A percentile compares a stretch with the other conserved stretches of the same genome.
phyloP scores from a whole-genome alignment of 2,329 filamentous ascomycete species.

The Fonsecaea erecta region DNA sequence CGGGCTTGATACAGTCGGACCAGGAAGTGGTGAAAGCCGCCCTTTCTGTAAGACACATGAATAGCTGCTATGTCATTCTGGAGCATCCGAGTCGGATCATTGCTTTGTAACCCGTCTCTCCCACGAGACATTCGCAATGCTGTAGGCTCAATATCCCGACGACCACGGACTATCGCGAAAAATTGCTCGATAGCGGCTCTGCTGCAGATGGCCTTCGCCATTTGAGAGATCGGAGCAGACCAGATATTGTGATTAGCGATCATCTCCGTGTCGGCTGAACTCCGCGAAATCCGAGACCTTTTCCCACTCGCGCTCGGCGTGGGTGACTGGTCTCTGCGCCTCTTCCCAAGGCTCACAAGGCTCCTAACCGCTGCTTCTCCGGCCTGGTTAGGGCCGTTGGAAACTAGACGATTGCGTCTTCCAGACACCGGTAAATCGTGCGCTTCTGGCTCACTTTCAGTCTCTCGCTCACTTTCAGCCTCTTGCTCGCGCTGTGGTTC shows the following conservation, averaged over 20 bases:
- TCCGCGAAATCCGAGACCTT: neutral
- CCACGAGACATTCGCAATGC: neutral
- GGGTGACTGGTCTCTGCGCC: neutral
- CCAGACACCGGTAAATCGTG: neutral
- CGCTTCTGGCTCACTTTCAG: no score
- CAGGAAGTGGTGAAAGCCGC: slow-evolving; percentile 2
- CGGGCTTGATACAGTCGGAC: neutral
- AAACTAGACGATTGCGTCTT: neutral
- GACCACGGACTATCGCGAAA: neutral
- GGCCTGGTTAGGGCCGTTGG: neutral
- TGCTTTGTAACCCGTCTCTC: neutral
- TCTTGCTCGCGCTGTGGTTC: neutral
- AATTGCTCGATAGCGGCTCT: neutral
- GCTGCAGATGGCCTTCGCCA: neutral
- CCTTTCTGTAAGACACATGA: neutral
- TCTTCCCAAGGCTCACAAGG: neutral
- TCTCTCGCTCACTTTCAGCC: no score
- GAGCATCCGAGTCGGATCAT: neutral
- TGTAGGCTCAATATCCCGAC: neutral
- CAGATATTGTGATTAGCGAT: neutral
- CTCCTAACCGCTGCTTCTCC: neutral
- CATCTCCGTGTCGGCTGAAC: neutral
- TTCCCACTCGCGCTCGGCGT: neutral
- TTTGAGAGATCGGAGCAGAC: neutral
- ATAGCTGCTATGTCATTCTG: neutral